These are phyloP conservation scores for Trametes coccinea DNA, from an alignment of 768 basidiomycete genomes.

Conservation along the genomic window DNA sequence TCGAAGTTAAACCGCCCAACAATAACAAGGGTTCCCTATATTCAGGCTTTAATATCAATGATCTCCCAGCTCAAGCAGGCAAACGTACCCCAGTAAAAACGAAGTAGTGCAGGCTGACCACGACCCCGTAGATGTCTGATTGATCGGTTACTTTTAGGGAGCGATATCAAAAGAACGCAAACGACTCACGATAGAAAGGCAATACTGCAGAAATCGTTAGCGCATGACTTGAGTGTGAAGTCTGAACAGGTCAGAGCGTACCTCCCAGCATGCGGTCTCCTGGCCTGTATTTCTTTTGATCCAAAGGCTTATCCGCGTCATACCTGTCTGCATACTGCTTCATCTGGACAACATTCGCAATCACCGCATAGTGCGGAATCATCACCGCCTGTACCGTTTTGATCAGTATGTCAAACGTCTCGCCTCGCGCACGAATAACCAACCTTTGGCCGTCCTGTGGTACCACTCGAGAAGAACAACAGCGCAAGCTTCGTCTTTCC, in stretches of 20 bases:
- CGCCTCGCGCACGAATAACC: neutral
- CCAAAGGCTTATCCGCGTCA: constrained; percentile 6
- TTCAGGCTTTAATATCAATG: no score
- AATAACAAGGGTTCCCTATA: constrained; percentile 54
- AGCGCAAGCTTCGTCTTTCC: constrained; percentile 70
- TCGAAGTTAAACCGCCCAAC: constrained; percentile 63
- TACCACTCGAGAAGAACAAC: constrained; percentile 73
- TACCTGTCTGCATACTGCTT: constrained; percentile 43
- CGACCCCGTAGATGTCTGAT: constrained; percentile 66
- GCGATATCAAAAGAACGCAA: neutral
- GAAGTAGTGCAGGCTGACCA: constrained; percentile 60
- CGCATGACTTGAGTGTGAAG: neutral
- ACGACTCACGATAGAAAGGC: constrained; percentile 22
- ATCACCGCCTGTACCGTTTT: constrained; percentile 37
- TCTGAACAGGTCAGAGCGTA: constrained; percentile 28
- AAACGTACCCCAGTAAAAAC: constrained; percentile 52
- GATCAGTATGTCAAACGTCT: constrained; percentile 49
- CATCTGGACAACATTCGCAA: constrained; percentile 37
- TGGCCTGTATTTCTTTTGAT: constrained; percentile 33
- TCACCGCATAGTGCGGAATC: constrained; percentile 39
- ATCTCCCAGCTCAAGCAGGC: no score
- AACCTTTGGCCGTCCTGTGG: constrained; percentile 75
- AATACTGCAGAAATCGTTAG: constrained; percentile 14
- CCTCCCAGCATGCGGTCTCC: constrained; percentile 65
- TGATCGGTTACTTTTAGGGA: constrained; percentile 11